These are phyloP conservation scores for Gracilaria caudata DNA, from an alignment of 23 red algal genomes.

Conservation along the genomic window DNA sequence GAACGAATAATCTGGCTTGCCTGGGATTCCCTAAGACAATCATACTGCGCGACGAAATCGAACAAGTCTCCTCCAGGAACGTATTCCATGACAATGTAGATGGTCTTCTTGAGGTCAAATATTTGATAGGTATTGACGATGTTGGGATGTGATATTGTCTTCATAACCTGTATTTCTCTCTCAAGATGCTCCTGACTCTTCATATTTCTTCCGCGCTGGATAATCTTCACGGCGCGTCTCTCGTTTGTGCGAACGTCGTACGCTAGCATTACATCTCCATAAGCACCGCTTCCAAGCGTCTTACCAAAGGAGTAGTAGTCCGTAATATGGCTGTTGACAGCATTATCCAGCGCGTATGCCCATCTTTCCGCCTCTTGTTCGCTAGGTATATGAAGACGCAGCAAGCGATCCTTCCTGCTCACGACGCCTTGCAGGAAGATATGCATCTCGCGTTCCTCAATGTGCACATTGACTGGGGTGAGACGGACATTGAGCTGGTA, in stretches of 20 bases:
- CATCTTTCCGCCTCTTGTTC: conserved; percentile 40
- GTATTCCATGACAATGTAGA: conserved; percentile 88
- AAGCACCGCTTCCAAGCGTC: conserved; percentile 72
- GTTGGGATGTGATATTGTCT: conserved; percentile 65
- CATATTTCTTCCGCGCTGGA: conserved; percentile 57
- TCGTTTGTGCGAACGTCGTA: conserved; percentile 64
- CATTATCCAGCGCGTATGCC: conserved; percentile 58
- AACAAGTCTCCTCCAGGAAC: conserved; percentile 82
- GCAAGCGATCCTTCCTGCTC: conserved; percentile 41
- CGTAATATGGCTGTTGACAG: conserved; percentile 52
- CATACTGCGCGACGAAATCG: conserved; percentile 71
- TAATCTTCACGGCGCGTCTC: conserved; percentile 81
- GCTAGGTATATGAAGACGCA: conserved; percentile 47
- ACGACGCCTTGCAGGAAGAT: conserved; percentile 14
- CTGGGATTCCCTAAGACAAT: conserved; percentile 65
- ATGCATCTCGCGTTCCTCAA: conserved; percentile 33
- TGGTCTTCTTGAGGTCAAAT: conserved; percentile 71
- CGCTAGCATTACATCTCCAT: conserved; percentile 61
- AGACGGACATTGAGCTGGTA: conserved; percentile 46
- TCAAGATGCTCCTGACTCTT: conserved; percentile 78
- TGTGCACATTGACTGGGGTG: conserved; percentile 17
- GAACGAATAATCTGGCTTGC: conserved; percentile 60
- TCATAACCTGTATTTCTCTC: conserved; percentile 82
- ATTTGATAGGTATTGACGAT: conserved; percentile 85
- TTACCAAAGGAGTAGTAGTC: conserved; percentile 77